Base-by-base conservation (phyloP, 495 filamentous ascomycete species). In the Hypoxylon fuscum region DNA sequence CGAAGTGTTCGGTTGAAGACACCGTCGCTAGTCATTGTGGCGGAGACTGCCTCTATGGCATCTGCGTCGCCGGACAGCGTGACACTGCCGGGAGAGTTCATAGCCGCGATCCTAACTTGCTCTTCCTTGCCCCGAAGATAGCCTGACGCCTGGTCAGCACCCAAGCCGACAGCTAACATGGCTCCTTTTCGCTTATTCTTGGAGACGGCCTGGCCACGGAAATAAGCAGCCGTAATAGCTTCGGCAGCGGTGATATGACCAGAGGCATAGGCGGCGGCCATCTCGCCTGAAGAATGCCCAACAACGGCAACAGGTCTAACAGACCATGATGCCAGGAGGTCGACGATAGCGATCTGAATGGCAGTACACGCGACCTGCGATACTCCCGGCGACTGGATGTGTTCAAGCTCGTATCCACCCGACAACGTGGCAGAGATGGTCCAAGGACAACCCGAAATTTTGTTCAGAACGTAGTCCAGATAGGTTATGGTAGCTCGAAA, bases 221-320 rank as follows among this genome's bases (percentile, higher is more conserved):
- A 76, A 50, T 83, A 86, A 0, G 85, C 81, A 46, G 82, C 62
- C 0, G 52, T 42, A 11, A 85, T 76, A 1, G 83, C 82, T 20
- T 80, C 74, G 0, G 15, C 7, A 2, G 59, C 48, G 3, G 64
- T 62, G 2, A 81, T 38, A 11, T 55, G 64, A 9, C 79, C 77
- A 2, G 73, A 66, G 2, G 73, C 73, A 44, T 78, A 80, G 0
- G 78, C 76, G 0, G 78, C 79, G 0, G 52, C 79, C 55, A 87
- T 87, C 62, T 88, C 85, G 11, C 85, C 85, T 23, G 77, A 82
- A 1, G 82, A 85, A 57, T 88, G 85, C 15, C 85, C 85, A 2
- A 81, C 74, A 0, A 86, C 81, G 11, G 75, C 76, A 1, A 59
- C 42, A 2, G 79, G 77, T 2, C 21, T 31, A 20, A 87, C 67